phyloP scores from a whole-genome alignment of 2,329 filamentous ascomycete species.

The Lachnellula cervina region DNA sequence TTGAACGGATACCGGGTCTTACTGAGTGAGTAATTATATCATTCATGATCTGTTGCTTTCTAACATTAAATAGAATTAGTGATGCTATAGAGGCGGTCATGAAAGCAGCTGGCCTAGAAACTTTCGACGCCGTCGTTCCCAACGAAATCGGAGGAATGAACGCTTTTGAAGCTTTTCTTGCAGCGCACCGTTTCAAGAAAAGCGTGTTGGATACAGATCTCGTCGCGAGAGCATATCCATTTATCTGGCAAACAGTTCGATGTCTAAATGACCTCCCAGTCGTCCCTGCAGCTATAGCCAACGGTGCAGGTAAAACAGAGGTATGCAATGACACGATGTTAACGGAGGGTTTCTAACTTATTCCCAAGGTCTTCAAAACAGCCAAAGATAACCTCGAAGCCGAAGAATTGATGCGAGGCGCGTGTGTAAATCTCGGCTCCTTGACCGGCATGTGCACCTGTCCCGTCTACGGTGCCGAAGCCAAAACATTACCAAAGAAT shows the following conservation, averaged over 20 bases:
- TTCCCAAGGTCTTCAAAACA: constrained; percentile 17
- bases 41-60: not conserved
- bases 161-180: constrained; percentile 33
- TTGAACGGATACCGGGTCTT: constrained; percentile 28
- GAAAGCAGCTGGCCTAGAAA: constrained; percentile 14
- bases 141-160: constrained; percentile 65
- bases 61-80: constrained; percentile 18
- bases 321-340: constrained; percentile 7
- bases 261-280: constrained; percentile 26
- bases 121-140: constrained; percentile 50
- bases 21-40: constrained; percentile 20
- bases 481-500: constrained; percentile 26
- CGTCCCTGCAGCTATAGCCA: constrained; percentile 24
- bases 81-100: constrained; percentile 27
- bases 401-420: constrained; percentile 27
- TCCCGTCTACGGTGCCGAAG: constrained; percentile 25
- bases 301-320: constrained; percentile 18
- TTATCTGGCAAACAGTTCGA: constrained; percentile 29
- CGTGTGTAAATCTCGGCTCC: constrained; percentile 24
- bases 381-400: constrained; percentile 21
- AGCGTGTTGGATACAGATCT: constrained; percentile 27
- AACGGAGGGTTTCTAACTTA: not conserved
- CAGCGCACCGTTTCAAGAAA: constrained; percentile 25
- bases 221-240: constrained; percentile 30
- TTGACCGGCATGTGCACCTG: constrained; percentile 26